Evolutionary conservation across 2,329 filamentous ascomycete species (phyloP).

Genomic region (Colletotrichum brevisporum): DNA sequence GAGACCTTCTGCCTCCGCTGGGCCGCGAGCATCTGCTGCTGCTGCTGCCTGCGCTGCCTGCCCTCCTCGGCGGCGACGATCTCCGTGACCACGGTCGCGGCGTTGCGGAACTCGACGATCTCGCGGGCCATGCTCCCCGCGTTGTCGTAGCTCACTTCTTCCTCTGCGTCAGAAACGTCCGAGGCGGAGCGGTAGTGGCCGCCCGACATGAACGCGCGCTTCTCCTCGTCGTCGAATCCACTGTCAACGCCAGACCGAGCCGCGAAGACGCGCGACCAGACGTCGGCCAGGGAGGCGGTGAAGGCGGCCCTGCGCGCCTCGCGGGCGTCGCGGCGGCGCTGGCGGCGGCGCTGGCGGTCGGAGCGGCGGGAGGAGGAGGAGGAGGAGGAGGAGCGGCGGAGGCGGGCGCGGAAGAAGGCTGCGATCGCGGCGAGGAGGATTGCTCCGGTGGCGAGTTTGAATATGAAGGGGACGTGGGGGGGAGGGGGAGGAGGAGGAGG

Average conservation of each 20-base stretch:
- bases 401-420: conserved; percentile 44
- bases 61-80: conserved; percentile 62
- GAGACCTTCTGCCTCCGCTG: conserved; percentile 36
- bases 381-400: conserved; percentile 9
- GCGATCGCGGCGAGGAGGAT: conserved; percentile 46
- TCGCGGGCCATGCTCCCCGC: conserved; percentile 62
- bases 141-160: conserved; percentile 36
- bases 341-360: conserved; percentile 45
- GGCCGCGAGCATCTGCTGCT: conserved; percentile 36
- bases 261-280: conserved; percentile 50
- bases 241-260: conserved; percentile 44
- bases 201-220: conserved; percentile 50
- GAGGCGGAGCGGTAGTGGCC: conserved; percentile 29
- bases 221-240: conserved; percentile 57
- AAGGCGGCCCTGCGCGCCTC: conserved; percentile 45
- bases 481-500: conserved; percentile 17
- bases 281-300: conserved; percentile 39
- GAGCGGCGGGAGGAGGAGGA: conserved; percentile 31
- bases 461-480: conserved; percentile 43
- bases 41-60: conserved; percentile 36
- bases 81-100: conserved; percentile 60
- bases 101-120: conserved; percentile 62
- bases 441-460: conserved; percentile 44
- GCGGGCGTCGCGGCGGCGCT: conserved; percentile 43
- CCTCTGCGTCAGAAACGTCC: conserved; percentile 25